Evolutionary conservation across 208 protist genomes (phyloP), one percentile per base, ranked within the genome.

Genomic region (Crithidia bombi): DNA sequence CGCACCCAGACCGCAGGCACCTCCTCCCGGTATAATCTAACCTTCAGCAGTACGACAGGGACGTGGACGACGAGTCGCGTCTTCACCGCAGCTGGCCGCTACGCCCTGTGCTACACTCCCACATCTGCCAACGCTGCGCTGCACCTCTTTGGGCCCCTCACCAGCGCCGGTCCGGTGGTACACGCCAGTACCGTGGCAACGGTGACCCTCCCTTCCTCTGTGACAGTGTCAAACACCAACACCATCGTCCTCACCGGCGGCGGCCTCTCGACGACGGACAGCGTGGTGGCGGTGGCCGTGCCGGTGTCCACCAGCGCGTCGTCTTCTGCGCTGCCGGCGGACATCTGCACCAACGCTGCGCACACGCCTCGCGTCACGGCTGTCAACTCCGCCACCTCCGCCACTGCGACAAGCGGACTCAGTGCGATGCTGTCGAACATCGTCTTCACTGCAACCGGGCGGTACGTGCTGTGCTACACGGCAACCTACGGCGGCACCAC

Each of bases 391-490:
- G 47, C 46, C 15, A 10, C 43, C 10, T 73, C 64, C 26, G 65
- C 66, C n/a, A n/a, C n/a, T n/a, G 65, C 25, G 44, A 73, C 61
- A 6, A 64, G 50, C 1, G 73, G 67, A 10, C 67, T 71, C 36
- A 82, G 41, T n/a, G 23, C 61, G 21, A 84, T 90, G 41, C 50
- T 64, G 41, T 75, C 76, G 33, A 64, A 51, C 21, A 30, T 94
- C 30, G 47, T 66, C 28, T 93, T 94, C 65, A 67, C 30, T 10
- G 26, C 39, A 28, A 59, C 87, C 1, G 79, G 78, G 11, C 19
- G 54, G n/a, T 96, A 94, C 67, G 87, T 93, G 35, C 67, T 93
- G 23, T 94, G 92, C 77, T 93, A 90, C 79, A 61, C 73, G 47
- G 56, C 87, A 2, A 65, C 79, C 41, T 57, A 67, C 67, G 46